Percentiles rank a stretch among this genome's conserved stretches.
Evolutionary conservation across 2,329 filamentous ascomycete genomes (phyloP).

Genomic region (Colletotrichum chrysophilum): DNA sequence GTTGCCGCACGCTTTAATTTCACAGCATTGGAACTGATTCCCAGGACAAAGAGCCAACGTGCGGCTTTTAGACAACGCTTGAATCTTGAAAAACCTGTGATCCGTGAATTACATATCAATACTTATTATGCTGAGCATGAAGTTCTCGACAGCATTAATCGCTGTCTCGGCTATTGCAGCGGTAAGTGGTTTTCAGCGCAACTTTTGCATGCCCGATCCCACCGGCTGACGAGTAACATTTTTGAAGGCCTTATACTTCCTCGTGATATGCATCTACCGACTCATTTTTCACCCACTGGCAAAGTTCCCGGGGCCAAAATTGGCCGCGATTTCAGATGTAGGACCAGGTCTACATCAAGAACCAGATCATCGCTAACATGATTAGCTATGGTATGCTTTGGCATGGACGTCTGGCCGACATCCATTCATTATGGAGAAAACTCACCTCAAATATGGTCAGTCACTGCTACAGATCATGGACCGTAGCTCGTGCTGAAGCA

Average conservation of each 20-base stretch:
- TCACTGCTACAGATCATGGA: neutral
- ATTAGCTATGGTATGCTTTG: neutral
- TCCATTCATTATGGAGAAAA: neutral
- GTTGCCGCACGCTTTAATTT: accelerated
- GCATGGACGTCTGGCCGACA: neutral
- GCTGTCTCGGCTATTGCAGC: neutral
- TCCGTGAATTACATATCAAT: too few species aligned
- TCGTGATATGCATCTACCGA: neutral
- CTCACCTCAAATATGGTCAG: neutral
- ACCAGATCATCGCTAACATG: neutral
- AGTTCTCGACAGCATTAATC: neutral
- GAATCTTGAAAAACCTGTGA: too few species aligned
- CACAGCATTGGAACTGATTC: neutral
- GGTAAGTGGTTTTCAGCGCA: neutral
- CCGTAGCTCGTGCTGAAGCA: neutral
- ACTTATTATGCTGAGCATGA: too few species aligned
- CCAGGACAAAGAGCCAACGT: accelerated
- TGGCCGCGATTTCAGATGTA: neutral
- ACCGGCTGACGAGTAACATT: neutral
- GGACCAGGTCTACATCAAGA: too few species aligned
- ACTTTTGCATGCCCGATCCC: too few species aligned
- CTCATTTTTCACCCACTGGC: neutral
- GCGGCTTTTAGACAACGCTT: neutral
- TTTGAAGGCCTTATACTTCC: neutral
- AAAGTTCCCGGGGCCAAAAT: neutral